Percentiles rank a stretch among this genome's conserved stretches.
phyloP scores from a whole-genome alignment of 768 basidiomycete species.

The Serendipita sp. region DNA sequence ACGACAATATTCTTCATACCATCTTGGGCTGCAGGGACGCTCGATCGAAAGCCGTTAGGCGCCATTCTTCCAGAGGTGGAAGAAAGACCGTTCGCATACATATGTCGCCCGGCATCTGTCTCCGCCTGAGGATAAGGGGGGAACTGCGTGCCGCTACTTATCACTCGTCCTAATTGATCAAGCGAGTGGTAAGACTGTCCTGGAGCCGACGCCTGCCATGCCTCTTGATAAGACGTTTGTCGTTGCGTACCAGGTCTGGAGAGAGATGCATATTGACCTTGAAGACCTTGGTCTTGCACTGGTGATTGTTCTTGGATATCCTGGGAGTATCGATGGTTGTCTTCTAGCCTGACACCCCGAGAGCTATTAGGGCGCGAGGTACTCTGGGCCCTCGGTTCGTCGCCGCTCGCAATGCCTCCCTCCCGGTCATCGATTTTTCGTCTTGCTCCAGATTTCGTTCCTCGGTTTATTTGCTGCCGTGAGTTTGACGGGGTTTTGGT shows the following conservation, averaged over 20 bases:
- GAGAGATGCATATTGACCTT: background rate
- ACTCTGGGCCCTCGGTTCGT: background rate
- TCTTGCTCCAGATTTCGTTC: no score
- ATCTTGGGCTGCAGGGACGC: background rate
- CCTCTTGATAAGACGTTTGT: background rate
- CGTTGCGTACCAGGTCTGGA: background rate
- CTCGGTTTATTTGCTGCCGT: no score
- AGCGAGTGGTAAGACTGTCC: background rate
- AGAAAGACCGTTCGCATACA: background rate
- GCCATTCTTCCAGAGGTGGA: background rate
- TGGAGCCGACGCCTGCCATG: background rate
- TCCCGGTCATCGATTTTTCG: no score
- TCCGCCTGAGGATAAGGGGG: background rate
- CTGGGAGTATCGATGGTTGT: background rate
- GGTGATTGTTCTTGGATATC: background rate
- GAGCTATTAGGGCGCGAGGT: background rate
- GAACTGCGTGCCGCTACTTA: no score
- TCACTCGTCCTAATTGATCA: background rate
- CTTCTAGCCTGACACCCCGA: background rate
- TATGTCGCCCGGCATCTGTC: background rate
- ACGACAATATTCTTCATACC: background rate
- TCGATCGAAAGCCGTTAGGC: background rate
- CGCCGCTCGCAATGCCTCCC: background rate
- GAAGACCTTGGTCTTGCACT: background rate
- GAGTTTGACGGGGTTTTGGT: no score